Base-by-base conservation (phyloP, 1,139 yeast species). In the Candida sojae region DNA sequence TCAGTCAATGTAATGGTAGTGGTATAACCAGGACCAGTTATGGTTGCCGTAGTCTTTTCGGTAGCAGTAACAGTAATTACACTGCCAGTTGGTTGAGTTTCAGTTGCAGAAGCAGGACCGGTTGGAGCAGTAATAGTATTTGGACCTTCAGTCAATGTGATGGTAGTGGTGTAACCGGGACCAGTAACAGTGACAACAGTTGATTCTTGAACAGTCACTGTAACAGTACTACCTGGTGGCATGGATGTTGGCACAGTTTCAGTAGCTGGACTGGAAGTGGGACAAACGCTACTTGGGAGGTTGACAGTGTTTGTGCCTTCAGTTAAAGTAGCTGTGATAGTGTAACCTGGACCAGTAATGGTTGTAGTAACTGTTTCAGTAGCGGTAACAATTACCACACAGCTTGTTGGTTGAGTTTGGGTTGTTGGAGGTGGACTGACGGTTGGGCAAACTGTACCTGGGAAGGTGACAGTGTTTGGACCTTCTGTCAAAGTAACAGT, bases 111-210 rank as follows among this genome's bases (percentile, higher is more conserved):
- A 17, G 21, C 21, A 2, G 21, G 21, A 17, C 21, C 21, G 21
- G 21, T 17, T 17, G 21, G 21, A 17, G 21, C 21, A 17, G 21
- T 17, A 3, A 35, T 29, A 26, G 36, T 26, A 30, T 31, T 43
- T 13, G 30, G 10, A 41, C 43, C 43, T 32, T 23, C 31, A 41
- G 37, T 23, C 6, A 32, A 41, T 25, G 43, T 32, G 13, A 41
- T 23, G 13, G 35, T 25, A 25, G 37, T 21, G 33, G 43, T 41
- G 37, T 23, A 41, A 32, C 43, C 43, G 32, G 42, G 36, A 41
- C 43, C 43, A 41, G 43, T 31, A 23, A 23, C 11, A 8, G 43
- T 31, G 9, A 23, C 11, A 25, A 6, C 21, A 9, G 43, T 40
- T n/a, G 30, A 6, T 26, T 21, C n/a, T 2, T 32, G 10, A 26